Conservation (phyloP, 352 stramenopile species). For the Aphanomyces stellatus region DNA sequence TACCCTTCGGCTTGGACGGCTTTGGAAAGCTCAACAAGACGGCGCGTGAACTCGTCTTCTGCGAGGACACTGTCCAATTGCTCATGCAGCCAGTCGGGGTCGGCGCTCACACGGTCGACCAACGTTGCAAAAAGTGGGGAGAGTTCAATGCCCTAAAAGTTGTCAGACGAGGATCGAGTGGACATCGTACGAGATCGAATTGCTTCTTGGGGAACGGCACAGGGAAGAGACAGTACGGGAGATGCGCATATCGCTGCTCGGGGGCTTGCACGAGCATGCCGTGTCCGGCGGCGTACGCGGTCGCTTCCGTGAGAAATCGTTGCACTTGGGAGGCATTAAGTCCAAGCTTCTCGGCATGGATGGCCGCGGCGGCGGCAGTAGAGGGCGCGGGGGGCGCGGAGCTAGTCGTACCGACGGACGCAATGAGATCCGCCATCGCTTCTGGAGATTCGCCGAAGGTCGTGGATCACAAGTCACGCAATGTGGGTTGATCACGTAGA, state of each 20-base stretch:
- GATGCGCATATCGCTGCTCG: constrained; percentile 4
- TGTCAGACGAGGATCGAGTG: background rate
- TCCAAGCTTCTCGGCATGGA: background rate
- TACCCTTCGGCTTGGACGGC: constrained; percentile 55
- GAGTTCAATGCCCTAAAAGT: constrained; percentile 37
- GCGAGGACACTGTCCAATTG: constrained; percentile 63
- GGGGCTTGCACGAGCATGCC: constrained; percentile 19
- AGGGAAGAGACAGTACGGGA: constrained; percentile 18
- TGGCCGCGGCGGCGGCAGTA: background rate
- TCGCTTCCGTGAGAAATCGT: constrained; percentile 6
- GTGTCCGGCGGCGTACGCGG: constrained; percentile 12
- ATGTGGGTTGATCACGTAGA: too few relatives aligned
- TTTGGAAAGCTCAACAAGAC: constrained; percentile 71
- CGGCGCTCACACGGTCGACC: constrained; percentile 71
- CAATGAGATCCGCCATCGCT: constrained; percentile 8
- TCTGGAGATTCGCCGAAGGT: background rate
- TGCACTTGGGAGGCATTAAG: background rate
- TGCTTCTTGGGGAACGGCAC: constrained; percentile 16
- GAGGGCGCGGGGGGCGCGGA: background rate
- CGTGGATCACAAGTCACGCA: too few relatives aligned
- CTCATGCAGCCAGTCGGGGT: constrained; percentile 68
- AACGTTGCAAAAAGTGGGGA: constrained; percentile 66
- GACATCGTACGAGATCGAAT: constrained; percentile 12
- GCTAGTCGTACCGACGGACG: background rate
- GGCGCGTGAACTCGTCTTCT: constrained; percentile 80